Base-by-base conservation (phyloP, 2,329 filamentous ascomycete species). In the Akanthomyces lecanii region DNA sequence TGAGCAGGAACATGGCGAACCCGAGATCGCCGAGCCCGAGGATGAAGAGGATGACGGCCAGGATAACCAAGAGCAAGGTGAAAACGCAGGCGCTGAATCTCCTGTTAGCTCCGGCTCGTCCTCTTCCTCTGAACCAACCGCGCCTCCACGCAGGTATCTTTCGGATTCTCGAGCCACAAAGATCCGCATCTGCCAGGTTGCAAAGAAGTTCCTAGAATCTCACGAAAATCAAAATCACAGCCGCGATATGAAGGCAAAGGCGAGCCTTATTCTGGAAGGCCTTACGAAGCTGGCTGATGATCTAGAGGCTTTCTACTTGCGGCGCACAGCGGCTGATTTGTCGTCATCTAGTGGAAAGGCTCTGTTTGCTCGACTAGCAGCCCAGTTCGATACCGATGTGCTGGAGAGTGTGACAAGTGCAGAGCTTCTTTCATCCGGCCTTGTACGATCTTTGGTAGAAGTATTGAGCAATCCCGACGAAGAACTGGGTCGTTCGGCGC, bases 401-500 rank as follows among this genome's bases (percentile, higher is more conserved):
- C 76, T 97, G 61, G 90, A 97, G 71, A 96, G 92, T 72, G 93
- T 97, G 60, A 99, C 95, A 0, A 99, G 95, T 75, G 93, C 94
- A 54, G 95, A 99, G 73, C 80, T 99, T 38, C 85, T 98, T 59
- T 92, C 91, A 36, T 98, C 95, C 1, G 91, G 92, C 21, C 86
- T 99, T 62, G 93, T 99, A 12, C 86, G 91, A 51, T 87, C 91
- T 11, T 80, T 99, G 2, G 83, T 98, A 50, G 85, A 90, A 38
- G 85, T 97, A 11, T 92, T 99, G 71, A 90, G 88, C 69, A 88
- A 90, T 65, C 81, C 87, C 0, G 83, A 90, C 67, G 83, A 87
- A 62, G 75, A 79, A 50, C 71, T 87, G 40, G 84, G 84, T 58
- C 83, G 82, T 44, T 82, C 88, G 64, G 91, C 93, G 48, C 89